phyloP scores from a whole-genome alignment of 768 basidiomycete species.

The Pisolithus marmoratus region DNA sequence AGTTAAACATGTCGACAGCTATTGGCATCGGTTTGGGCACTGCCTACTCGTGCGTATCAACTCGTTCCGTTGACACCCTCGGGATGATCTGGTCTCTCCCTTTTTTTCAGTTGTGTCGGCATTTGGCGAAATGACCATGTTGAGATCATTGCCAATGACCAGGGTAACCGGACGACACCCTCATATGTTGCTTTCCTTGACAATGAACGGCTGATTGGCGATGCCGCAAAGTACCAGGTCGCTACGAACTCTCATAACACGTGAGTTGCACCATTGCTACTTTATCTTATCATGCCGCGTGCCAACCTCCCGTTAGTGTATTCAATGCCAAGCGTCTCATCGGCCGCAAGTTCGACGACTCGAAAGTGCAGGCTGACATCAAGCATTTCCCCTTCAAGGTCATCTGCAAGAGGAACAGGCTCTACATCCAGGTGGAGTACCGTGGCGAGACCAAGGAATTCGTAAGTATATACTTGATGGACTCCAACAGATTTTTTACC shows the following conservation, averaged over 20 bases:
- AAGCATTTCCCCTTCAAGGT: not conserved
- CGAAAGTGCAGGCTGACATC: not conserved
- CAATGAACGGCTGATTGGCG: not conserved
- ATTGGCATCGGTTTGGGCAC: not conserved
- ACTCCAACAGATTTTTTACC: constrained; percentile 31
- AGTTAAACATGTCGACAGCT: not conserved
- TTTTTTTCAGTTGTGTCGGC: not conserved
- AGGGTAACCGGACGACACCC: not conserved
- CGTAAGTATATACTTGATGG: not conserved
- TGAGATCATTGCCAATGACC: not conserved
- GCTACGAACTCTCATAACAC: not conserved
- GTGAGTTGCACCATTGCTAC: not conserved
- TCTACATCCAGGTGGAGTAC: not conserved
- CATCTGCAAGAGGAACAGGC: not conserved
- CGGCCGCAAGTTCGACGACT: not conserved
- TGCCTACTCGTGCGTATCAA: not conserved
- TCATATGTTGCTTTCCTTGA: not conserved
- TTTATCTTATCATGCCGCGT: not conserved
- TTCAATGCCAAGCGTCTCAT: not conserved
- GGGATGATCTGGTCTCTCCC: not conserved
- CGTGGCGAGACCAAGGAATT: not conserved
- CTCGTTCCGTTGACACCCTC: too few relatives aligned
- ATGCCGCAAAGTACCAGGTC: not conserved
- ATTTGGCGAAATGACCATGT: not conserved
- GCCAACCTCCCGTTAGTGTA: not conserved